phyloP scores from a whole-genome alignment of 2,329 filamentous ascomycete species.

The Stagonosporopsis rhizophila region DNA sequence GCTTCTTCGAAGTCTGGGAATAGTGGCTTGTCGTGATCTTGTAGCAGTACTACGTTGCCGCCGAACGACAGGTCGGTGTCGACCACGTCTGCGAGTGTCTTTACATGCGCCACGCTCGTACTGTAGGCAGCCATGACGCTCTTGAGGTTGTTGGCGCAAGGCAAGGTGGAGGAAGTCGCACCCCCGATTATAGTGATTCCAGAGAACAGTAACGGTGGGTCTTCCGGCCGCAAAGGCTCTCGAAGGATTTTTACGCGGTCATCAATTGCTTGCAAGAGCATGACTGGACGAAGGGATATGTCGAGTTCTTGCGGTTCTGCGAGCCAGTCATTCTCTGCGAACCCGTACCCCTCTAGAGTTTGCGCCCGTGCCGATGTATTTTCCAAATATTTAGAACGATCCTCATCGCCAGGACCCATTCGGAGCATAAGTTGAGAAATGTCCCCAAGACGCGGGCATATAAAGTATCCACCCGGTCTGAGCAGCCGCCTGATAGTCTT shows the following conservation, averaged over 20 bases:
- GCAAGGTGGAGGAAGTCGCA: not conserved
- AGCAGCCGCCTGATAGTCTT: slow-evolving; percentile 17
- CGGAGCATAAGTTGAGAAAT: not conserved
- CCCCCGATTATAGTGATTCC: not conserved
- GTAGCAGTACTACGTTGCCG: not conserved
- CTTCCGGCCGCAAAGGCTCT: not conserved
- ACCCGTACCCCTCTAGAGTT: not conserved
- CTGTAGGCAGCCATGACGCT: not conserved
- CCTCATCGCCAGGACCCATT: too few relatives aligned
- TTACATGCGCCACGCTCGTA: not conserved
- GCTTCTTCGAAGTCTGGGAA: not conserved
- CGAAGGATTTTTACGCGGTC: slow-evolving; percentile 6
- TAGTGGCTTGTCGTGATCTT: slow-evolving; percentile 7
- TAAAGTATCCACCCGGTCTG: slow-evolving; percentile 53
- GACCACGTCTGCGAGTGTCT: not conserved
- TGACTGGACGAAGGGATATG: not conserved
- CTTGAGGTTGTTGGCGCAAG: not conserved
- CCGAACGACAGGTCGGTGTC: not conserved
- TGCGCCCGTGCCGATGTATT: not conserved
- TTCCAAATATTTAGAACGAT: too few relatives aligned
- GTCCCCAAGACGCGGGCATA: slow-evolving; percentile 21
- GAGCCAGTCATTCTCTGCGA: not conserved
- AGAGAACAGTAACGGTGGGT: too few relatives aligned
- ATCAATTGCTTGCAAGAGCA: slow-evolving; percentile 9
- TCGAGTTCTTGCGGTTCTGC: not conserved